A percentile compares a stretch with the other conserved stretches of the same genome.
Conservation (phyloP, 345 rosid genomes). For the Dovyalis caffra region DNA sequence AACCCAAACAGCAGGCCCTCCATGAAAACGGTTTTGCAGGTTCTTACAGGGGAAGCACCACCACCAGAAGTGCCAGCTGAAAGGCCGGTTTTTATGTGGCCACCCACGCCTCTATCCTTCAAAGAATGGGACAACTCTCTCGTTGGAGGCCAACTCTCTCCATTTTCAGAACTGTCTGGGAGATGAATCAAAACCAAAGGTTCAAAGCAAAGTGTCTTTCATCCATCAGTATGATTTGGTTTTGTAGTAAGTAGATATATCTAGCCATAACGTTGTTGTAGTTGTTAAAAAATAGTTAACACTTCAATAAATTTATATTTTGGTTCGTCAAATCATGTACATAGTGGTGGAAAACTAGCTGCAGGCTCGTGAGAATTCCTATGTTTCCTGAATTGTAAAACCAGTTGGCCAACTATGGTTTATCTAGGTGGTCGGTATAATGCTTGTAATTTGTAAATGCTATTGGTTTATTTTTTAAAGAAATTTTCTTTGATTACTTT, state of each 20-base stretch:
- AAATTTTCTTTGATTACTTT: too few relatives aligned
- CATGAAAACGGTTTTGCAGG: slow-evolving; percentile 60
- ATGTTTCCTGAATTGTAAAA: neutral
- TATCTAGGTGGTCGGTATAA: neutral
- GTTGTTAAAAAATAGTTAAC: neutral
- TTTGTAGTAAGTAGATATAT: neutral
- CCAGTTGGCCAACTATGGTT: neutral
- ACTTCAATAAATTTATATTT: neutral
- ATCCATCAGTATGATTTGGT: neutral
- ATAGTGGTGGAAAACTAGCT: neutral
- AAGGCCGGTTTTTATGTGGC: slow-evolving; percentile 76
- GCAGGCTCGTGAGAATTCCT: neutral
- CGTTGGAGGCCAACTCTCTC: slow-evolving; percentile 26
- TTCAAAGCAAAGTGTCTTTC: neutral
- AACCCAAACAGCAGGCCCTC: slow-evolving; percentile 69
- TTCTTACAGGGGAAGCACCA: slow-evolving; percentile 53
- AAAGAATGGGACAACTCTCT: slow-evolving; percentile 38
- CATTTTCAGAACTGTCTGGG: slow-evolving; percentile 42
- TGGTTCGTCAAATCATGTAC: neutral
- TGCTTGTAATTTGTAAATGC: too few relatives aligned
- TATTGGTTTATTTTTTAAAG: too few relatives aligned
- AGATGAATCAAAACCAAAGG: slow-evolving; percentile 24
- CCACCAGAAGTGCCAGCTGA: slow-evolving; percentile 52
- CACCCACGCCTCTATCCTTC: slow-evolving; percentile 61
- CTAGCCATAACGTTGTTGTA: neutral